Percentiles rank a stretch among this genome's conserved stretches.
Evolutionary conservation across 352 stramenopile species (phyloP).

Genomic region (Aphanomyces cochlioides): DNA sequence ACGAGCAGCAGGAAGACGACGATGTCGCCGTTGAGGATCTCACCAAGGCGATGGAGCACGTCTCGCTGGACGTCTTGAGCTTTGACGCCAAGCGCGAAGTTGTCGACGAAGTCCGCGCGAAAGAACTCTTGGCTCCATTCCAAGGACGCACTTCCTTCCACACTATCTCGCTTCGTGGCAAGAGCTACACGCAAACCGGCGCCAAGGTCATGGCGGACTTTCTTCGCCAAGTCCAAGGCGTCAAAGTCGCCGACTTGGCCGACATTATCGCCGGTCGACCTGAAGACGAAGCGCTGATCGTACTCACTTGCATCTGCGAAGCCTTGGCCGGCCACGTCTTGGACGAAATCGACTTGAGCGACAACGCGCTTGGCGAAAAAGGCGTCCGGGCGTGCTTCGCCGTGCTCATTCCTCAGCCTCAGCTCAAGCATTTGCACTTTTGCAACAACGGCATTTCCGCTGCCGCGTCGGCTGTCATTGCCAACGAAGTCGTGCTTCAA

Average conservation of each 20-base stretch:
- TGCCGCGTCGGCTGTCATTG: conserved; percentile 54
- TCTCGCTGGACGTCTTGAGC: conserved; percentile 39
- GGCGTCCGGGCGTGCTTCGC: conserved; percentile 69
- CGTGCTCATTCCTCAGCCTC: conserved; percentile 63
- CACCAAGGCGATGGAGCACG: conserved; percentile 19
- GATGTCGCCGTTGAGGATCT: conserved; percentile 16
- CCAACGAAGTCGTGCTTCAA: conserved; percentile 65
- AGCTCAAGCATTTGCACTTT: conserved; percentile 57
- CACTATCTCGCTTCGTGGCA: conserved; percentile 61
- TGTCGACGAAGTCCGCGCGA: conserved; percentile 55
- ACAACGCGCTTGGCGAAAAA: conserved; percentile 76
- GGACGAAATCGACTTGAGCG: conserved; percentile 81
- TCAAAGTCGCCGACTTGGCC: conserved; percentile 78
- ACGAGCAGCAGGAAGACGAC: conserved; percentile 45
- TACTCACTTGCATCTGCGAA: conserved; percentile 77
- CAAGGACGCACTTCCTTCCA: conserved; percentile 35
- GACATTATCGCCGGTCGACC: conserved; percentile 90
- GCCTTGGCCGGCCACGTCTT: conserved; percentile 72
- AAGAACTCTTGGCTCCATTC: conserved; percentile 49
- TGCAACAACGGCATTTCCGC: conserved; percentile 80
- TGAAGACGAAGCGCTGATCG: conserved; percentile 86
- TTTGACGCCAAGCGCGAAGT: conserved; percentile 66
- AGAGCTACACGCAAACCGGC: conserved; percentile 72
- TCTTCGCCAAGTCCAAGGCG: conserved; percentile 43
- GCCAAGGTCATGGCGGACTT: conserved; percentile 57